Evolutionary conservation across 2,329 filamentous ascomycete genomes (phyloP).

Genomic region (Botrytis aclada): DNA sequence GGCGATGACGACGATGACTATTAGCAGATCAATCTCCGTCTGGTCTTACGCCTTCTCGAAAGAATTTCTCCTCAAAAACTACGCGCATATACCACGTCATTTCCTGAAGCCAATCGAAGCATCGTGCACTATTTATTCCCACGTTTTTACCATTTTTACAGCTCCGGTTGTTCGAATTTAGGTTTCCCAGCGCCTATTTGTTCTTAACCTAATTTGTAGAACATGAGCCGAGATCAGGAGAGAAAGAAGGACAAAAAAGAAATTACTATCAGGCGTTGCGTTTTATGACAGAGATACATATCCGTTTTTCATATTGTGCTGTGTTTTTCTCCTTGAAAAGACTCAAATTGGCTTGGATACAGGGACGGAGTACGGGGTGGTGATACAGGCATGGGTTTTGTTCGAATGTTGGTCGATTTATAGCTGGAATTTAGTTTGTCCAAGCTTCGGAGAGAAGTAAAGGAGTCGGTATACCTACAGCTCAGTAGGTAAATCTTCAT

Average conservation of each 20-base stretch:
- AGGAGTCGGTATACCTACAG: neutral
- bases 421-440: neutral
- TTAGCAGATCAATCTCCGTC: neutral
- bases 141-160: neutral
- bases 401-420: neutral
- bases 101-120: neutral
- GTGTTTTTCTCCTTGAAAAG: neutral
- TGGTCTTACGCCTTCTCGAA: neutral
- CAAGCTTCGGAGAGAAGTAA: neutral
- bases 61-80: neutral
- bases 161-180: neutral
- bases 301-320: neutral
- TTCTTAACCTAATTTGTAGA: neutral
- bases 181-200: neutral
- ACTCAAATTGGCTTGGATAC: neutral
- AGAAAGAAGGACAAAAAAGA: neutral
- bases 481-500: neutral
- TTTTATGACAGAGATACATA: neutral
- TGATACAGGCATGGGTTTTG: neutral
- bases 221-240: neutral
- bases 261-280: neutral
- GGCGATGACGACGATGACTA: constrained; percentile 32
- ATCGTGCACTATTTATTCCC: neutral
- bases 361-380: constrained; percentile 5
- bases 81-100: neutral